Conservation (phyloP, 116 monocot species). For the Cymodocea nodosa region DNA sequence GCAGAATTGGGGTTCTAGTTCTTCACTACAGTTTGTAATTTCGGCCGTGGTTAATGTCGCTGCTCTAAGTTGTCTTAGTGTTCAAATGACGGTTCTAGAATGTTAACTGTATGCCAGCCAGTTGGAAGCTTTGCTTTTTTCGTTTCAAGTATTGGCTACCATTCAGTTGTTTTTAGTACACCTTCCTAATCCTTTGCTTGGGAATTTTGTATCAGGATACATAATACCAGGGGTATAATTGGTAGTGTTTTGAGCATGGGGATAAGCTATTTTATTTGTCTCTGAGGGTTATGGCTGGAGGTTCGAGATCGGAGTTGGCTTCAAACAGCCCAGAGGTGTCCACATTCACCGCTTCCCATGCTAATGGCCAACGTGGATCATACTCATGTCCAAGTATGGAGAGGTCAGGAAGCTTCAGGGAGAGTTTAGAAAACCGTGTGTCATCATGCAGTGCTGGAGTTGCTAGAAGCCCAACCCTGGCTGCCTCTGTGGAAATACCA, state of each 20-base stretch:
- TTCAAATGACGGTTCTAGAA: background rate
- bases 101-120: background rate
- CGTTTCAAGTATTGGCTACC: background rate
- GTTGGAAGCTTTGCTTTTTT: background rate
- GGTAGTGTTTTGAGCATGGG: slow-evolving; percentile 2
- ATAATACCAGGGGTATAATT: background rate
- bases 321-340: slow-evolving; percentile 43
- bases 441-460: slow-evolving; percentile 19
- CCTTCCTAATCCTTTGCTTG: background rate
- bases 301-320: slow-evolving; percentile 42
- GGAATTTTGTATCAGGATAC: background rate
- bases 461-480: slow-evolving; percentile 14
- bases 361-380: slow-evolving; percentile 38
- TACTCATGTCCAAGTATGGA: slow-evolving; percentile 36
- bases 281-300: slow-evolving; percentile 42
- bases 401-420: slow-evolving; percentile 57
- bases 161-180: background rate
- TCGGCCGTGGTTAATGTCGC: background rate
- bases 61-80: background rate
- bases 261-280: background rate
- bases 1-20: background rate
- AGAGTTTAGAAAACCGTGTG: slow-evolving; percentile 29
- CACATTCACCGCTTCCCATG: slow-evolving; percentile 23
- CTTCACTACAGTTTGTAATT: background rate
- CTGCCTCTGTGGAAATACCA: slow-evolving; percentile 7